Base-by-base conservation (phyloP, 164 flowering plant species). In the Umbellularia californica region DNA sequence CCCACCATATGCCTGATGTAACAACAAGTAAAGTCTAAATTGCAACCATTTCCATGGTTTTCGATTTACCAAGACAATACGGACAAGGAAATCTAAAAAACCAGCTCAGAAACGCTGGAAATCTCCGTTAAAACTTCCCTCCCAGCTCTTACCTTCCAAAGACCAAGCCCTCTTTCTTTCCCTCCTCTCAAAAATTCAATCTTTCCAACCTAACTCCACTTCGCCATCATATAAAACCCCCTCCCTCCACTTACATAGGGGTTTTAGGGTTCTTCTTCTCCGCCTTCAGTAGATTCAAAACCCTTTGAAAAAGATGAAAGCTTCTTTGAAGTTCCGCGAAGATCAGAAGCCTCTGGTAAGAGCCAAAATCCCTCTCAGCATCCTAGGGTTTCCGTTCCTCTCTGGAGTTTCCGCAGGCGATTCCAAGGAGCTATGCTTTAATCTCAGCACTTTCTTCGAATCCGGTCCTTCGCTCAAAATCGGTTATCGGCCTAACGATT, bases 401-500 rank as follows among this genome's bases (percentile, higher is more conserved):
- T 90, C 93, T 24, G 88, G 85, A 3, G 74, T 89, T 30, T 75
- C 83, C 55, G 91, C 92, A 64, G 92, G 92, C 20, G 89, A 89
- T 12, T 80, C 90, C 47, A 88, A 87, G 47, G 95, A 90, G 69
- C 86, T 92, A 65, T 80, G 82, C 50, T 77, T 92, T 15, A 82
- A 75, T 24, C 89, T 92, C 75, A 52, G 79, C 68, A 89, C 97
- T 27, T 83, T 79, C 83, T 88, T 90, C 82, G 84, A 83, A 67
- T 85, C 95, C 15, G 93, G 97, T 3, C 95, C 97, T 5, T 74
- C 87, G 6, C 25, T 92, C 69, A 85, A 82, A 63, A 2, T 89
- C 79, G 76, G 84, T 5, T 90, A 92, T 72, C 86, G 90, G 0
- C 97, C 97, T 24, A 92, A 90, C 70, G 95, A 90, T 71, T 30